Evolutionary conservation across 257 asterid genomes (phyloP).

Genomic region (Osmanthus fragrans): DNA sequence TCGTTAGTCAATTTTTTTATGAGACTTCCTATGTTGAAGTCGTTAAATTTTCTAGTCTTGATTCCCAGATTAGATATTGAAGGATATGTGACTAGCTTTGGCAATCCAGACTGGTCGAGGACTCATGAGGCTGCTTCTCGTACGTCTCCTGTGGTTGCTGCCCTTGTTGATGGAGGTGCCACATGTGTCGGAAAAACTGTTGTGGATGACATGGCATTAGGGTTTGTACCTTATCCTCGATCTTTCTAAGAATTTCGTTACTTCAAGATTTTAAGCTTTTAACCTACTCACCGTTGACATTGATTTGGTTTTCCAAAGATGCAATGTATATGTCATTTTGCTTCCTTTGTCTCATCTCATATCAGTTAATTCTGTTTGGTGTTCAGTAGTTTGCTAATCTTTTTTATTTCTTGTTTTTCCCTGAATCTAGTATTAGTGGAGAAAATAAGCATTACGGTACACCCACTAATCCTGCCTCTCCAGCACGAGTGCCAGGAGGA

Average conservation of each 20-base stretch:
- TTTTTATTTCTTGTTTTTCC: not conserved
- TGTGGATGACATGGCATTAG: slow-evolving; percentile 85
- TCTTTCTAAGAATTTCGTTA: slow-evolving; percentile 13
- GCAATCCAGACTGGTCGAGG: slow-evolving; percentile 92
- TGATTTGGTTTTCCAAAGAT: not conserved
- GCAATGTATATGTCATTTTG: not conserved
- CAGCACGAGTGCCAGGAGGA: slow-evolving; percentile 85
- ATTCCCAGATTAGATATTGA: slow-evolving; percentile 72
- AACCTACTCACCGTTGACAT: not conserved
- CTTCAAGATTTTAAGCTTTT: not conserved
- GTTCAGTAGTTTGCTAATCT: not conserved
- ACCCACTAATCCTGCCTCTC: slow-evolving; percentile 89
- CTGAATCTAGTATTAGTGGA: slow-evolving; percentile 66
- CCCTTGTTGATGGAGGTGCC: slow-evolving; percentile 95
- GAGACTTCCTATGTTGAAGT: not conserved
- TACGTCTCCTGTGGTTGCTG: slow-evolving; percentile 67
- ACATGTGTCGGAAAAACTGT: slow-evolving; percentile 82
- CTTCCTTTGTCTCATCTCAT: not conserved
- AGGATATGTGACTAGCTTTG: slow-evolving; percentile 89
- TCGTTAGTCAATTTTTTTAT: not conserved
- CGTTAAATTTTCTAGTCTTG: slow-evolving; percentile 22
- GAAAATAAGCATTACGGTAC: slow-evolving; percentile 81
- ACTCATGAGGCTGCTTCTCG: slow-evolving; percentile 73
- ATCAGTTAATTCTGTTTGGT: not conserved
- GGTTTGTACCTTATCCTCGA: slow-evolving; percentile 53